A percentile compares a stretch with the other conserved stretches of the same genome.
Evolutionary conservation across 345 rosid genomes (phyloP).

Genomic region (Syzygium jambos): DNA sequence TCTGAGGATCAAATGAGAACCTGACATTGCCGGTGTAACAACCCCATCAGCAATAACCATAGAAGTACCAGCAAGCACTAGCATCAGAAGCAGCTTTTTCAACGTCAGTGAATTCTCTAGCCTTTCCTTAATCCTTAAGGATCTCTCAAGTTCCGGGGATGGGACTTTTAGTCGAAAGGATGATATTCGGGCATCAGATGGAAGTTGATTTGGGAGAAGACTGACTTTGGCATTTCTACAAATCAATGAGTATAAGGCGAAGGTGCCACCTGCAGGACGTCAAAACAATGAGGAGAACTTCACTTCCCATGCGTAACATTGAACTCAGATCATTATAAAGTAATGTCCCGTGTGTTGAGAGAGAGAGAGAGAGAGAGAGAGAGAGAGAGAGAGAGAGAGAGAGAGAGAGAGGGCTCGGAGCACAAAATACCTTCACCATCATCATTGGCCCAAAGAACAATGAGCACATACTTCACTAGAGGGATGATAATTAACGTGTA

Average conservation of each 20-base stretch:
- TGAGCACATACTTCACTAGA: constrained; percentile 82
- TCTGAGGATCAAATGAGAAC: constrained; percentile 25
- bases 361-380: not conserved
- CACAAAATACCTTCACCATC: constrained; percentile 85
- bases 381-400: not conserved
- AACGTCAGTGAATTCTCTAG: constrained; percentile 70
- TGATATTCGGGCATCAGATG: constrained; percentile 92
- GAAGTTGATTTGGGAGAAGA: constrained; percentile 95
- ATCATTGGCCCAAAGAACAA: constrained; percentile 97
- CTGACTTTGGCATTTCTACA: constrained; percentile 97
- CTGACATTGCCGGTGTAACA: constrained; percentile 99
- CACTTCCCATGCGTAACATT: not conserved
- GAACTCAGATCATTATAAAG: not conserved
- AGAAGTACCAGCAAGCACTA: constrained; percentile 95
- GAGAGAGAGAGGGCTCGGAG: not conserved
- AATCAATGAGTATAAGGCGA: constrained; percentile 92
- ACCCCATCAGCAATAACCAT: constrained; percentile 99
- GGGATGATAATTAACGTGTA: constrained; percentile 90
- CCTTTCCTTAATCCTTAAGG: constrained; percentile 86
- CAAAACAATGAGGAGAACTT: not conserved
- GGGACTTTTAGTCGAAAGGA: constrained; percentile 97
- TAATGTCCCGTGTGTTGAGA: not conserved
- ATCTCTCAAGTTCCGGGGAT: constrained; percentile 95
- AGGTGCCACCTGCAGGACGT: constrained; percentile 74
- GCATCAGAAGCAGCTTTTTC: constrained; percentile 71